Conservation (phyloP, 2,329 filamentous ascomycete species). For the Arthrobotrys iridis region DNA sequence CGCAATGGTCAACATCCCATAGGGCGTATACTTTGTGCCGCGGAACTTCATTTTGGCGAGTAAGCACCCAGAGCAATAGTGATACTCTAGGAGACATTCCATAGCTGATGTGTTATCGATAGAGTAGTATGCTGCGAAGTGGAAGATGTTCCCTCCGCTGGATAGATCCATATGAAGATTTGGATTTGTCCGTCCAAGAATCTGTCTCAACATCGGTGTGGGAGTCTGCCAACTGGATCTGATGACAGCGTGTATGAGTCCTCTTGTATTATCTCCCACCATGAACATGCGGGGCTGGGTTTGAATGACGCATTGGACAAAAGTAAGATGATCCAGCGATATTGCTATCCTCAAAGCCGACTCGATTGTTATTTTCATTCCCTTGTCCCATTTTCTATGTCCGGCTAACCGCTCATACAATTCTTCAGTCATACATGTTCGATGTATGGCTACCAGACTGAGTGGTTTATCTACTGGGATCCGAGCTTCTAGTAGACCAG, state of each 20-base stretch:
- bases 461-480: conserved; percentile 1
- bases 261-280: background rate
- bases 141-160: conserved; percentile 9
- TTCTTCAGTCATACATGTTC: background rate
- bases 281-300: background rate
- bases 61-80: conserved; percentile 1
- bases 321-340: background rate
- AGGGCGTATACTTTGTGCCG: conserved; percentile 1
- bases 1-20: conserved; percentile 8
- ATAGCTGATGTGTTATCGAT: background rate
- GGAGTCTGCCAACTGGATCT: background rate
- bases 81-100: conserved; percentile 20
- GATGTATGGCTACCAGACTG: background rate
- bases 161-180: background rate
- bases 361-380: background rate
- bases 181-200: background rate
- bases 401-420: background rate
- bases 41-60: background rate
- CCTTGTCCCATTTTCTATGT: background rate
- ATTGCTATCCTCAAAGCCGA: conserved; percentile 9
- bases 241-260: background rate
- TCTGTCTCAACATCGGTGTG: background rate
- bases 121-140: conserved; percentile 27
- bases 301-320: background rate
- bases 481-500: background rate